Evolutionary conservation across 805 yeast genomes (phyloP).

Genomic region (Pichia exigua): DNA sequence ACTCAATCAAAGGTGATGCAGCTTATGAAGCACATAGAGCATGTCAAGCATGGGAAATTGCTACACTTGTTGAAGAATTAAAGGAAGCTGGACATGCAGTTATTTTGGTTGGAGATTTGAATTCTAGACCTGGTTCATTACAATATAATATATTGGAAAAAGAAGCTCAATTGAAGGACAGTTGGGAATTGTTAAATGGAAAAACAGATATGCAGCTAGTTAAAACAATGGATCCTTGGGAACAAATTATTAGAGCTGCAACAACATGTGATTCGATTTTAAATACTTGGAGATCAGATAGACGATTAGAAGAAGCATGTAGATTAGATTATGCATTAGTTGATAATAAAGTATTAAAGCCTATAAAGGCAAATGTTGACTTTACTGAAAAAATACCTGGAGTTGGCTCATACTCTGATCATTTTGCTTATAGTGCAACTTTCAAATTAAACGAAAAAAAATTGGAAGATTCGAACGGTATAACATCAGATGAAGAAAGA

Average conservation of each 20-base stretch:
- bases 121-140: slow-evolving; percentile 79
- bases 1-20: slow-evolving; percentile 74
- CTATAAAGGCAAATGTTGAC: slow-evolving; percentile 57
- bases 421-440: slow-evolving; percentile 67
- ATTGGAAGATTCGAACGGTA: neutral
- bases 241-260: slow-evolving; percentile 69
- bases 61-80: slow-evolving; percentile 54
- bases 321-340: slow-evolving; percentile 85
- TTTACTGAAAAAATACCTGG: slow-evolving; percentile 64
- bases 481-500: neutral
- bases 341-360: slow-evolving; percentile 45
- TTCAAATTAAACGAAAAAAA: slow-evolving; percentile 19
- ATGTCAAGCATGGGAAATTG: slow-evolving; percentile 94
- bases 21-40: slow-evolving; percentile 86
- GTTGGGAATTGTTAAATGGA: slow-evolving; percentile 72
- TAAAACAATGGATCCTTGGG: slow-evolving; percentile 40
- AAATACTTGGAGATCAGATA: slow-evolving; percentile 73
- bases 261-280: slow-evolving; percentile 83
- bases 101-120: slow-evolving; percentile 87
- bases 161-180: slow-evolving; percentile 65
- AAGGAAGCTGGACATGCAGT: slow-evolving; percentile 74
- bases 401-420: slow-evolving; percentile 82
- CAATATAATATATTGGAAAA: slow-evolving; percentile 67
- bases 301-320: slow-evolving; percentile 63
- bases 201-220: slow-evolving; percentile 34